A percentile compares a stretch with the other conserved stretches of the same genome.
phyloP scores from a whole-genome alignment of 1,284 basidiomycete genomes.

The Marasmius oreades region DNA sequence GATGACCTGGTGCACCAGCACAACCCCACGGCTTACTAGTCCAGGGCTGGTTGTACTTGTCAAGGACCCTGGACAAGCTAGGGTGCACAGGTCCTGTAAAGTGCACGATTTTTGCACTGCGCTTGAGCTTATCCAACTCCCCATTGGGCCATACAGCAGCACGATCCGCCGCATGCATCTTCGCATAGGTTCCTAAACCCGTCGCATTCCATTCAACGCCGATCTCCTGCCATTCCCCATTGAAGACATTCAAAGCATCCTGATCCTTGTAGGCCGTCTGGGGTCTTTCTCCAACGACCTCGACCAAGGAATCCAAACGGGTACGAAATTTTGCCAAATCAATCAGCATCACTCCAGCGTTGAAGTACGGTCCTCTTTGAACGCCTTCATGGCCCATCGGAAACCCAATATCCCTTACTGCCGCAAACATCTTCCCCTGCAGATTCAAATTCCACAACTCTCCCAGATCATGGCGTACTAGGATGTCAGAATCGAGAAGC shows the following conservation, averaged over 20 bases:
- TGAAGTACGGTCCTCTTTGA: constrained; percentile 42
- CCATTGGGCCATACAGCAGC: constrained; percentile 26
- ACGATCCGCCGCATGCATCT: constrained; percentile 31
- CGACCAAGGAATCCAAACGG: constrained; percentile 23
- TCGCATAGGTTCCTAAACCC: constrained; percentile 53
- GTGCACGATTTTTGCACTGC: constrained; percentile 44
- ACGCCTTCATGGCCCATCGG: constrained; percentile 41
- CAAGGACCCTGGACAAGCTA: constrained; percentile 38
- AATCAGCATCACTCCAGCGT: constrained; percentile 51
- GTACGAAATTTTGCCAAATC: constrained; percentile 40
- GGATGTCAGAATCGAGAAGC: constrained; percentile 52
- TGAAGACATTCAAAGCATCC: constrained; percentile 50
- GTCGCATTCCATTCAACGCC: constrained; percentile 51
- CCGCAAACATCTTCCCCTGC: constrained; percentile 36
- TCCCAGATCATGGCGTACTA: constrained; percentile 39
- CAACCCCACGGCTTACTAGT: constrained; percentile 60
- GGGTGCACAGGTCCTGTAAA: constrained; percentile 57
- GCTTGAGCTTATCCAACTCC: constrained; percentile 27
- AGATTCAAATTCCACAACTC: constrained; percentile 46
- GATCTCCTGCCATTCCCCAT: constrained; percentile 36
- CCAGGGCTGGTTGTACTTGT: constrained; percentile 49
- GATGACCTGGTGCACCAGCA: constrained; percentile 48
- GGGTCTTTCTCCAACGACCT: constrained; percentile 23
- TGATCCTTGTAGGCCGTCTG: constrained; percentile 40
- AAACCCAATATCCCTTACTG: constrained; percentile 46